A percentile compares a stretch with the other conserved stretches of the same genome.
Conservation (phyloP, 2,329 filamentous ascomycete genomes). For the Nemania bipapillata region DNA sequence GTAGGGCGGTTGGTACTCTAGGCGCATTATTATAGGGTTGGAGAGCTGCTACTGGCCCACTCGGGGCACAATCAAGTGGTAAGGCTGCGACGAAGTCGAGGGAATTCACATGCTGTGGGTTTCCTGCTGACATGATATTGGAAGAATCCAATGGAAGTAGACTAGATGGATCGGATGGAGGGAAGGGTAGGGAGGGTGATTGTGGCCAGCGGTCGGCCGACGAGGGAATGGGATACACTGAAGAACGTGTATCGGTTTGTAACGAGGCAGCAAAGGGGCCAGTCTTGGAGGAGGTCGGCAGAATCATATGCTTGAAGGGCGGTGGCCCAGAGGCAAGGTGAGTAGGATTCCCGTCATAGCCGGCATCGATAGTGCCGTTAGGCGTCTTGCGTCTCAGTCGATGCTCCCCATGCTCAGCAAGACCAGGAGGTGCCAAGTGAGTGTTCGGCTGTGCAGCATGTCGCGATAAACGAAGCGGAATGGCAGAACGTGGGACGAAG, state of each 20-base stretch:
- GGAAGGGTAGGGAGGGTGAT: conserved; percentile 32
- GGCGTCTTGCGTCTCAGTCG: conserved; percentile 91
- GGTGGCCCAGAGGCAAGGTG: conserved; percentile 79
- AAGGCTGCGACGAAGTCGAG: conserved; percentile 40
- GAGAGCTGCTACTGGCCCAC: conserved; percentile 42
- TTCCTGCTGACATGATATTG: conserved; percentile 33
- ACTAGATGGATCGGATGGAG: conserved; percentile 35
- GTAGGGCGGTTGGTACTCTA: conserved; percentile 49
- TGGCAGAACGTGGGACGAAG: conserved; percentile 38
- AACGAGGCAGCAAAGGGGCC: conserved; percentile 49
- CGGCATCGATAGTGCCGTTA: conserved; percentile 89
- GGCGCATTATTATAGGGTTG: conserved; percentile 47
- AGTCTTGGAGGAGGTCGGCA: conserved; percentile 65
- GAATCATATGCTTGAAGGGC: conserved; percentile 82
- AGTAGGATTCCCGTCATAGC: conserved; percentile 85
- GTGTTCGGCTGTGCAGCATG: conserved; percentile 47
- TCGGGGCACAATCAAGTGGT: conserved; percentile 47
- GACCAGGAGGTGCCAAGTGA: conserved; percentile 44
- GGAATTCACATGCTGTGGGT: conserved; percentile 40
- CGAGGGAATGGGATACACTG: conserved; percentile 36
- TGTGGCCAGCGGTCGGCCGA: conserved; percentile 44
- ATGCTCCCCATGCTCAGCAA: conserved; percentile 68
- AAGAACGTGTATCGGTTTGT: conserved; percentile 42
- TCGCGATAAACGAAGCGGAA: conserved; percentile 34
- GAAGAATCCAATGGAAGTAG: conserved; percentile 39